A percentile compares a stretch with the other conserved stretches of the same genome.
phyloP scores from a whole-genome alignment of 108 stramenopile species.

The Fistulifera pelliculosa region DNA sequence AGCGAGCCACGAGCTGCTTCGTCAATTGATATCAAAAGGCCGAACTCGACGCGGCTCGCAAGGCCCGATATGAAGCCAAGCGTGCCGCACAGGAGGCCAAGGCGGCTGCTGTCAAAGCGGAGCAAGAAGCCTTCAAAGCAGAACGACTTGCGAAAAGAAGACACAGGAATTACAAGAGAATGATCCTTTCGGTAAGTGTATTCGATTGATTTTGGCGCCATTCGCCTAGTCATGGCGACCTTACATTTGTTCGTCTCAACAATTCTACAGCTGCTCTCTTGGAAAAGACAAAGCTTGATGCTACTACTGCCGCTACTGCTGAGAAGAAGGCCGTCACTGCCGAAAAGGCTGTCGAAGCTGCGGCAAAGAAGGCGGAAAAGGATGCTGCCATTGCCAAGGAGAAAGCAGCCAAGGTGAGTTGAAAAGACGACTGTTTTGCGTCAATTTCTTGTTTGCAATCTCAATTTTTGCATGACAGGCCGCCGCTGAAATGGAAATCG shows the following conservation, averaged over 20 bases:
- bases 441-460: neutral
- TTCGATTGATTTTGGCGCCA: too few species aligned
- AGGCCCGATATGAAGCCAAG: constrained; percentile 8
- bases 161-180: too few species aligned
- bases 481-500: constrained; percentile 5
- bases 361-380: constrained; percentile 23
- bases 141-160: too few species aligned
- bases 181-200: too few species aligned
- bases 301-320: neutral
- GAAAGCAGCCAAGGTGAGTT: constrained; percentile 21
- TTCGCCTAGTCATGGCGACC: too few species aligned
- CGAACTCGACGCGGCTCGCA: constrained; percentile 1
- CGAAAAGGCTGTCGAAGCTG: constrained; percentile 14
- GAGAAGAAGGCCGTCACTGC: constrained; percentile 8
- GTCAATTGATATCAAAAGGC: constrained; percentile 11
- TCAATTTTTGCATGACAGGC: neutral
- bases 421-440: neutral
- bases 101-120: neutral
- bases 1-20: constrained; percentile 22
- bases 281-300: too few species aligned
- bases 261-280: too few species aligned
- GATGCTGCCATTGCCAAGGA: constrained; percentile 15
- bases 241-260: too few species aligned
- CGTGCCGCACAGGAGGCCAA: constrained; percentile 11
- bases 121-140: too few species aligned